Conservation (phyloP, 2,329 filamentous ascomycete genomes). For the Aspergillus novofumigatus region DNA sequence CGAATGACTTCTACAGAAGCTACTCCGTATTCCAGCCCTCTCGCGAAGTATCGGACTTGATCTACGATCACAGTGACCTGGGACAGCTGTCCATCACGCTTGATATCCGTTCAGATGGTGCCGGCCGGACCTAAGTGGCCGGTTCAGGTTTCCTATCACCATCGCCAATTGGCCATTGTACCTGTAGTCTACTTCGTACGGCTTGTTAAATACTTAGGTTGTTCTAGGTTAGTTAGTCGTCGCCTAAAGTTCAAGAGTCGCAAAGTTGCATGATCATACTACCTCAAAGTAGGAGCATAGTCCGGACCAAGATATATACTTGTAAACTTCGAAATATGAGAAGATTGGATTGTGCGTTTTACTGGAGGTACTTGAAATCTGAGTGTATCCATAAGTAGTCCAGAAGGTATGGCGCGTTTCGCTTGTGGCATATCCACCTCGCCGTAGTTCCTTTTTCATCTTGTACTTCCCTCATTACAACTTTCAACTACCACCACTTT, state of each 20-base stretch:
- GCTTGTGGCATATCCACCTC: not conserved
- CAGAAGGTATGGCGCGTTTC: not conserved
- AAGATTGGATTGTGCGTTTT: not conserved
- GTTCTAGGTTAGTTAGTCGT: not conserved
- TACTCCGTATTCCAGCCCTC: no score
- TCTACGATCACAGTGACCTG: not conserved
- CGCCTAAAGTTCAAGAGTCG: not conserved
- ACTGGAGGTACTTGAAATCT: no score
- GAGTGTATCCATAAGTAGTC: not conserved
- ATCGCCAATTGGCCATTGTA: not conserved
- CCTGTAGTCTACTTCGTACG: no score
- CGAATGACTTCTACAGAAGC: not conserved
- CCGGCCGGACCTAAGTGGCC: no score
- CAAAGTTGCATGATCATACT: not conserved
- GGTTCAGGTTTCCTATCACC: not conserved
- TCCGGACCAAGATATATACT: not conserved
- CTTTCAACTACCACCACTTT: not conserved
- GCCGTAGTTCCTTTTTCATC: not conserved
- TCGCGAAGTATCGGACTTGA: no score
- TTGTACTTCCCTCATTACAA: not conserved
- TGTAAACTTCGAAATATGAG: not conserved
- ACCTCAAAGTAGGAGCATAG: not conserved
- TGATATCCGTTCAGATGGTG: not conserved
- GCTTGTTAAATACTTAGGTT: not conserved
- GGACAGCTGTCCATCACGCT: no score